These are phyloP conservation scores for Berberis thunbergii DNA, from an alignment of 164 flowering plant genomes.

Conservation along the genomic window DNA sequence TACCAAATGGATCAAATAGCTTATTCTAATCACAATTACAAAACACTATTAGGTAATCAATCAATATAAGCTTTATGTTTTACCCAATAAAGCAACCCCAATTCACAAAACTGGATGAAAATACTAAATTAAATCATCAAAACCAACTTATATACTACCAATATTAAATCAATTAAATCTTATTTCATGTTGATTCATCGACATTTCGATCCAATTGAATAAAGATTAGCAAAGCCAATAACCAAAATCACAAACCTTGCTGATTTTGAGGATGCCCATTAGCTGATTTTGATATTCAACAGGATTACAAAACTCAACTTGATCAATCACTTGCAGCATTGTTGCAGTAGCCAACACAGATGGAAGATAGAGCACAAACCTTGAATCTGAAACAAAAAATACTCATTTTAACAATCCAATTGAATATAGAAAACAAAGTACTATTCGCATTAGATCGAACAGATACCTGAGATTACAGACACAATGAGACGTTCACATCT, in stretches of 20 bases:
- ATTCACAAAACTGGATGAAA: no score
- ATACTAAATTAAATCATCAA: no score
- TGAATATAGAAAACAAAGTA: not conserved
- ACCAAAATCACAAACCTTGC: conserved; percentile 34
- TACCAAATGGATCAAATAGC: no score
- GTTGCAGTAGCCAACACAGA: conserved; percentile 65
- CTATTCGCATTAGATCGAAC: not conserved
- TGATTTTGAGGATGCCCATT: conserved; percentile 40
- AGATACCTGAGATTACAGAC: conserved; percentile 44
- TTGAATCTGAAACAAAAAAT: conserved; percentile 23
- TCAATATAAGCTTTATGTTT: no score
- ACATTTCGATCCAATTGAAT: not conserved
- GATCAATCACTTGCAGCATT: conserved; percentile 54
- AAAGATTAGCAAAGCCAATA: not conserved
- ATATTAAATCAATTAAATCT: no score
- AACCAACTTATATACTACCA: no score
- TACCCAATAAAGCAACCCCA: no score
- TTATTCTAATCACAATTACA: no score
- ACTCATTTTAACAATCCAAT: not conserved
- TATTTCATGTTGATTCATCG: not conserved
- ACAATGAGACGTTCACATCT: conserved; percentile 46
- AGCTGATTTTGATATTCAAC: conserved; percentile 54
- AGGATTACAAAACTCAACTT: conserved; percentile 42
- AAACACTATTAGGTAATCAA: no score
- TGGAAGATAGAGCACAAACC: conserved; percentile 27